These are phyloP conservation scores for Neurospora crassa DNA, from an alignment of 2,329 filamentous ascomycete species.

Conservation along the genomic window DNA sequence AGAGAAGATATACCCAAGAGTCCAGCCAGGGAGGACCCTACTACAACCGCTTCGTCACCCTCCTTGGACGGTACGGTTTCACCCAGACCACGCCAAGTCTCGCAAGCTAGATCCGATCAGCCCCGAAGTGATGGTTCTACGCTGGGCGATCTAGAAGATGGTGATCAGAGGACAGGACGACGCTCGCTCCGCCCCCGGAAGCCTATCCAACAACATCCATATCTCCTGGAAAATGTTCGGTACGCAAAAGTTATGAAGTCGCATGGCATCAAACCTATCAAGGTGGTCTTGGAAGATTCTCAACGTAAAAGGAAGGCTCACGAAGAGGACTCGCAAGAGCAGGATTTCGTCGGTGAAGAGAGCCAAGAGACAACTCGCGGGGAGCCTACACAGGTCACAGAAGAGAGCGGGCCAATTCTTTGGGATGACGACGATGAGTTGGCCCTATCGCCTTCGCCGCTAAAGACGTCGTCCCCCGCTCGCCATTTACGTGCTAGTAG, in stretches of 20 bases:
- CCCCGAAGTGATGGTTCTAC: neutral
- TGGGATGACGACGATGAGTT: slow-evolving; percentile 20
- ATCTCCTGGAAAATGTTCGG: slow-evolving; percentile 44
- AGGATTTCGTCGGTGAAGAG: slow-evolving; percentile 39
- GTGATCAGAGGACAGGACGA: slow-evolving; percentile 20
- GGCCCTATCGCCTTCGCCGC: slow-evolving; percentile 21
- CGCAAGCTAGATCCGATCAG: neutral
- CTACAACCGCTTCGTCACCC: neutral
- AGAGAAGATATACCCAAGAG: neutral
- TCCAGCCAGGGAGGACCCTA: neutral
- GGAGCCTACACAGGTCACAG: neutral
- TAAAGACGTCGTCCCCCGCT: slow-evolving; percentile 18
- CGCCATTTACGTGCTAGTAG: slow-evolving; percentile 19
- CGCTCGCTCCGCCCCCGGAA: slow-evolving; percentile 49
- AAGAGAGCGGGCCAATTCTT: slow-evolving; percentile 14
- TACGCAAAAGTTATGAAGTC: slow-evolving; percentile 44
- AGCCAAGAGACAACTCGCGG: slow-evolving; percentile 32
- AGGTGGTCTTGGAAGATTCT: slow-evolving; percentile 25
- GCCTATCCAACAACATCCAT: slow-evolving; percentile 52
- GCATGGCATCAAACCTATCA: slow-evolving; percentile 44
- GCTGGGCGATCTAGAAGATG: slow-evolving; percentile 7
- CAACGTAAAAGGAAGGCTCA: slow-evolving; percentile 13
- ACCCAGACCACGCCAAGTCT: neutral
- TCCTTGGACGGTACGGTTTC: neutral
- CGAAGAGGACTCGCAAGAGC: slow-evolving; percentile 37